Conservation (phyloP, 768 basidiomycete genomes). For the Hericium erinaceus region DNA sequence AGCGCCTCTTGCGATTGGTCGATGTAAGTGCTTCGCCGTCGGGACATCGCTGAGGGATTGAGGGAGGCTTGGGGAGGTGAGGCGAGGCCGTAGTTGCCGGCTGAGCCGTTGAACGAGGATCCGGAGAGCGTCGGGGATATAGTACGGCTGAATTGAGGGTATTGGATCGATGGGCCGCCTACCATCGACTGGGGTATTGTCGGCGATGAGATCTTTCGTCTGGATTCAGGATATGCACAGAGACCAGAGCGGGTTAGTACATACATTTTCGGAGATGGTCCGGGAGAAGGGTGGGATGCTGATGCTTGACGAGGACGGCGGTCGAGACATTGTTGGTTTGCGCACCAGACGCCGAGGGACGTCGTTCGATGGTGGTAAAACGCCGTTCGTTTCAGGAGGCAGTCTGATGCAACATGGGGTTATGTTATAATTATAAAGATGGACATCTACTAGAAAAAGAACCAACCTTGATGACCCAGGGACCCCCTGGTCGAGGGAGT, state of each 20-base stretch:
- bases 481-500: conserved; percentile 30
- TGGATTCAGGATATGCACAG: conserved; percentile 2
- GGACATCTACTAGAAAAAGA: background rate
- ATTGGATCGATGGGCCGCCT: conserved; percentile 37
- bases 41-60: conserved; percentile 64
- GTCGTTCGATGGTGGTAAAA: background rate
- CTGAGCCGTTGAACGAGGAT: conserved; percentile 33
- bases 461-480: conserved; percentile 35
- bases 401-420: conserved; percentile 5
- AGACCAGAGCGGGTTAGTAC: conserved; percentile 8
- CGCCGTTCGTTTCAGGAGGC: background rate
- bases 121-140: conserved; percentile 28
- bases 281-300: conserved; percentile 7
- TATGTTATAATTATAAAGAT: background rate
- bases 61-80: conserved; percentile 82
- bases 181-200: conserved; percentile 27
- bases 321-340: conserved; percentile 13
- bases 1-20: conserved; percentile 68
- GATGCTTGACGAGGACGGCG: conserved; percentile 8
- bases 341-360: conserved; percentile 12
- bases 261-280: conserved; percentile 12
- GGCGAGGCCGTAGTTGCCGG: conserved; percentile 29
- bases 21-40: conserved; percentile 68
- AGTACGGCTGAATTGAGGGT: conserved; percentile 38
- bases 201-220: conserved; percentile 26